Percentiles rank a stretch among this genome's conserved stretches.
Evolutionary conservation across 116 monocot species (phyloP).

Genomic region (Papilionanthe hybrid): DNA sequence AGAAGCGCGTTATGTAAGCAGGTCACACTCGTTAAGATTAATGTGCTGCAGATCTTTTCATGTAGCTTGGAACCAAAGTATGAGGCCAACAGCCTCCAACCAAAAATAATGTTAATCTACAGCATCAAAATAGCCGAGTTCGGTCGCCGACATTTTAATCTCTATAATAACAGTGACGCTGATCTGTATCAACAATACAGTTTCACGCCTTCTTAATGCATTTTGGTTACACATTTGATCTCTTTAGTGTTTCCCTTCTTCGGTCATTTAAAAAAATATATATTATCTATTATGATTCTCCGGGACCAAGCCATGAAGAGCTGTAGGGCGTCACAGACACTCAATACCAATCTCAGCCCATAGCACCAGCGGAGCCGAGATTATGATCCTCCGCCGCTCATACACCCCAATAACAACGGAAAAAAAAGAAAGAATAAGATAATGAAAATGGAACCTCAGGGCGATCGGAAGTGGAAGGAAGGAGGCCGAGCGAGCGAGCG

Average conservation of each 20-base stretch:
- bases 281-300: too few relatives aligned
- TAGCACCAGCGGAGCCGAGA: neutral
- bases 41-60: neutral
- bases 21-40: neutral
- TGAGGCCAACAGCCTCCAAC: neutral
- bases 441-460: slow-evolving; percentile 57
- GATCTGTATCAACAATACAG: neutral
- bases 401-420: neutral
- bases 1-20: neutral
- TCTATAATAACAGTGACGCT: neutral
- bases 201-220: neutral
- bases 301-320: too few relatives aligned
- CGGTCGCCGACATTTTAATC: neutral
- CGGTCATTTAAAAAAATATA: too few relatives aligned
- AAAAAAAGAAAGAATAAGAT: too few relatives aligned
- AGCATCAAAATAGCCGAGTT: neutral
- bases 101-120: neutral
- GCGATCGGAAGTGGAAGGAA: slow-evolving; percentile 51
- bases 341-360: neutral
- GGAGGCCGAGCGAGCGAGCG: slow-evolving; percentile 71
- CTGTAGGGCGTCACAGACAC: too few relatives aligned
- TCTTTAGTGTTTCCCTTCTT: too few relatives aligned
- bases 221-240: too few relatives aligned
- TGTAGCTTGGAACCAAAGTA: neutral
- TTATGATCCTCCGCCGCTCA: neutral